Evolutionary conservation across 148 eudicot genomes (phyloP).

Genomic region (Amaranthus cruentus): DNA sequence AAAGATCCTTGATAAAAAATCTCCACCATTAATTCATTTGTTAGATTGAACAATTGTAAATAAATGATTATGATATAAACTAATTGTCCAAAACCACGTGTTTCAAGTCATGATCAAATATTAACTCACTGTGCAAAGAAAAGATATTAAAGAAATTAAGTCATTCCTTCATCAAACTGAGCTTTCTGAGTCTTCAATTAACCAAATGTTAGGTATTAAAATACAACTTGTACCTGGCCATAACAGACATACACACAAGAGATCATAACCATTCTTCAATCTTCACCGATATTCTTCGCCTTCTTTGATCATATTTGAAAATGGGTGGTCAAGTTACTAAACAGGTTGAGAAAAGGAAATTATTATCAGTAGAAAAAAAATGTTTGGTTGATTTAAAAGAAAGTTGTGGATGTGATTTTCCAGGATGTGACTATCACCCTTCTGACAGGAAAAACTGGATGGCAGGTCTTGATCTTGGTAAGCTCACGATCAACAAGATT

Average conservation of each 20-base stretch:
- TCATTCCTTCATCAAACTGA: conserved; percentile 3
- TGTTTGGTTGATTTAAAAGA: conserved; percentile 41
- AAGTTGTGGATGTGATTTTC: conserved; percentile 52
- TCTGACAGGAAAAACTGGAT: conserved; percentile 81
- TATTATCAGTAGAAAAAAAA: conserved; percentile 46
- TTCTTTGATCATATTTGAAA: conserved; percentile 9
- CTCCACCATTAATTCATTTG: conserved; percentile 17
- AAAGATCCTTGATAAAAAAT: conserved; percentile 17
- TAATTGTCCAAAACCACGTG: background rate
- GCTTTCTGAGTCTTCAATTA: conserved; percentile 20
- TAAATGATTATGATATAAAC: background rate
- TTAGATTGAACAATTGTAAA: background rate
- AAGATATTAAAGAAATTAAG: background rate
- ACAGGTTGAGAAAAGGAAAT: conserved; percentile 47
- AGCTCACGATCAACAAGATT: conserved; percentile 53
- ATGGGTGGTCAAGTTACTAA: conserved; percentile 76
- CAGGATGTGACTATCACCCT: conserved; percentile 59
- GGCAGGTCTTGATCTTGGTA: conserved; percentile 53
- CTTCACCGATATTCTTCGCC: conserved; percentile 5
- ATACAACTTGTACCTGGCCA: conserved; percentile 18
- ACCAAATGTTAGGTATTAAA: conserved; percentile 1
- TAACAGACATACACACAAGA: background rate
- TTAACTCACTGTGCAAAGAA: background rate
- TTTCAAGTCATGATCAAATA: background rate
- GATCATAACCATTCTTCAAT: background rate